Conservation (phyloP, 2,329 filamentous ascomycete genomes). For the Drechslera avenae region DNA sequence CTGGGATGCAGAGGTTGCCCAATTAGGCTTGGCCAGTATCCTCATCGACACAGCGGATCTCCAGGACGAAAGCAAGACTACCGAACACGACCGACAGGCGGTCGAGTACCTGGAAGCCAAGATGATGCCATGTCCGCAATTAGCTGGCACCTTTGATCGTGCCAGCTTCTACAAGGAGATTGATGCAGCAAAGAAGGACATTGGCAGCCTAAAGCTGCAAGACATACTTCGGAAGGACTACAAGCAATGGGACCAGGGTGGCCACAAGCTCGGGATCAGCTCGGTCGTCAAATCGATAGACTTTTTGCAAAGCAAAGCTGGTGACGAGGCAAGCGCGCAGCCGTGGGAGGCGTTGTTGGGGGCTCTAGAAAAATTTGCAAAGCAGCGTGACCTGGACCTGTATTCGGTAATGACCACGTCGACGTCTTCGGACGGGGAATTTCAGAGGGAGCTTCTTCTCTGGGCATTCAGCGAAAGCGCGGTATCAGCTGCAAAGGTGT, state of each 20-base stretch:
- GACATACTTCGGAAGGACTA: conserved; percentile 83
- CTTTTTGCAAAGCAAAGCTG: conserved; percentile 63
- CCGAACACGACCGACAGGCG: conserved; percentile 63
- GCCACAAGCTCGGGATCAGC: conserved; percentile 67
- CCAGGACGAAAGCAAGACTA: conserved; percentile 64
- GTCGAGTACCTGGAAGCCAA: conserved; percentile 64
- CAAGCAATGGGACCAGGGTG: conserved; percentile 70
- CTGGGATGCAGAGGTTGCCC: conserved; percentile 66
- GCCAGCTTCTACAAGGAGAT: conserved; percentile 65
- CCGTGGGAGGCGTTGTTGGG: conserved; percentile 52
- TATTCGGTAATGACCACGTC: conserved; percentile 73
- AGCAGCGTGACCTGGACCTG: conserved; percentile 65
- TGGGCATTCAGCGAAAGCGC: conserved; percentile 64
- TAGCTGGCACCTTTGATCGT: conserved; percentile 57
- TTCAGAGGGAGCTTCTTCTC: conserved; percentile 70
- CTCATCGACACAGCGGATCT: conserved; percentile 76
- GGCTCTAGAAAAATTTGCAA: conserved; percentile 59
- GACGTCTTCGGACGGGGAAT: conserved; percentile 57
- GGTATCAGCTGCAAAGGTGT: conserved; percentile 58
- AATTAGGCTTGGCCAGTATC: conserved; percentile 71
- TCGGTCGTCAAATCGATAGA: conserved; percentile 67
- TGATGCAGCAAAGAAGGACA: conserved; percentile 68
- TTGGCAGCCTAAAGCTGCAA: conserved; percentile 63
- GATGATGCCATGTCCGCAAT: conserved; percentile 49
- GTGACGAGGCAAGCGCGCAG: conserved; percentile 40